These are phyloP conservation scores for Hemerocallis citrina DNA, from an alignment of 106 monocot species.

Conservation along the genomic window DNA sequence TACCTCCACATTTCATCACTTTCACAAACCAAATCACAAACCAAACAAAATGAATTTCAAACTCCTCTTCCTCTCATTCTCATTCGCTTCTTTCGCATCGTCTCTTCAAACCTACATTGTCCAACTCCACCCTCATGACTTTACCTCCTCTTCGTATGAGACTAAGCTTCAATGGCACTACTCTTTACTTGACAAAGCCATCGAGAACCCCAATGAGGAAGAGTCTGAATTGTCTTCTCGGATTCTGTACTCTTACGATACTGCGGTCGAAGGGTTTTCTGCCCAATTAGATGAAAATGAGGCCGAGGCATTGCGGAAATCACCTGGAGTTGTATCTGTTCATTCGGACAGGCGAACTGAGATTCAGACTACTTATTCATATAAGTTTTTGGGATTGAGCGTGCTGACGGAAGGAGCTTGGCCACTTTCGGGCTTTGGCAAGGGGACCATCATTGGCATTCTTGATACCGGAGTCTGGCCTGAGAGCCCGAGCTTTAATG, in stretches of 20 bases:
- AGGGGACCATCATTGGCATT: constrained; percentile 54
- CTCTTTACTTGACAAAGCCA: constrained; percentile 42
- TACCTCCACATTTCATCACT: background rate
- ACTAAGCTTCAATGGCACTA: constrained; percentile 57
- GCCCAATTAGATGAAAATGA: constrained; percentile 44
- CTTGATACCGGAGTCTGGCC: constrained; percentile 97
- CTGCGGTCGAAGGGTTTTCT: constrained; percentile 69
- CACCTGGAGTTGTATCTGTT: constrained; percentile 47
- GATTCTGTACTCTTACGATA: constrained; percentile 72
- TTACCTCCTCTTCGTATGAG: background rate
- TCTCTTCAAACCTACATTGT: constrained; percentile 60
- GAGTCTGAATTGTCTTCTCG: constrained; percentile 28
- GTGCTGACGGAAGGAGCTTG: constrained; percentile 24
- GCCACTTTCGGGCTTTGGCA: constrained; percentile 29
- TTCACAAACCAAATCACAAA: background rate
- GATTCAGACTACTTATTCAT: constrained; percentile 75
- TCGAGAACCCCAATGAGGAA: constrained; percentile 9
- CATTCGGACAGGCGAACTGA: constrained; percentile 43
- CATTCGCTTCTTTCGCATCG: background rate
- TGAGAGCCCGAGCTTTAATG: constrained; percentile 79
- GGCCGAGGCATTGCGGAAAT: constrained; percentile 16
- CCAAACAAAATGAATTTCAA: background rate
- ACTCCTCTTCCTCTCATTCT: constrained; percentile 8
- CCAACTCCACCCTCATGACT: constrained; percentile 47
- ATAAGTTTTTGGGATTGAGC: constrained; percentile 61